A percentile compares a stretch with the other conserved stretches of the same genome.
phyloP scores from a whole-genome alignment of 768 basidiomycete species.

The Amyloporia xantha region DNA sequence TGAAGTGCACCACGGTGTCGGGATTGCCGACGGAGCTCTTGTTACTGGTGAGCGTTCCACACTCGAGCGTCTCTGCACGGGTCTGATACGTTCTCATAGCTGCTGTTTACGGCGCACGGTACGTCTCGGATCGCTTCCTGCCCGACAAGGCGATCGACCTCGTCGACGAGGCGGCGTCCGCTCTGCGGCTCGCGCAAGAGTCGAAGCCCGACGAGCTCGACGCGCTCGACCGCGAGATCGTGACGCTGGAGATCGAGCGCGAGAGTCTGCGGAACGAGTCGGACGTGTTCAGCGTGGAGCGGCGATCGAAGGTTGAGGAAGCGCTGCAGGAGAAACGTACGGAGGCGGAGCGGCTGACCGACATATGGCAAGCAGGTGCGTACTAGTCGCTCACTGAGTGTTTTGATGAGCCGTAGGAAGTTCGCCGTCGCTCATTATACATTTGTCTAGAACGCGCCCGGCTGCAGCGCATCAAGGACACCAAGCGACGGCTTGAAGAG shows the following conservation, averaged over 20 bases:
- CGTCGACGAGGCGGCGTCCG: conserved; percentile 88
- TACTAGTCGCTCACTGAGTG: conserved; percentile 1
- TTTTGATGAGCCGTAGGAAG: conserved; percentile 1
- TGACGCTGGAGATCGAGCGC: conserved; percentile 84
- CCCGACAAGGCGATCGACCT: conserved; percentile 92
- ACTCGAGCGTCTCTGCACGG: background rate
- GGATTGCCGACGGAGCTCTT: conserved; percentile 81
- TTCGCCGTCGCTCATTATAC: too few relatives aligned
- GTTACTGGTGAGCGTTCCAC: conserved; percentile 54
- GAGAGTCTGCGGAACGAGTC: conserved; percentile 86
- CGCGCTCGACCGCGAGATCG: conserved; percentile 71
- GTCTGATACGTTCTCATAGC: conserved; percentile 36
- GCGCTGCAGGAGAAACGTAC: conserved; percentile 54
- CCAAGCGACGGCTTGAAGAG: conserved; percentile 70
- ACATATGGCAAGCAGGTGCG: conserved; percentile 70
- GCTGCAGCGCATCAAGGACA: conserved; percentile 62
- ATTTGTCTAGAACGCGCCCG: conserved; percentile 61
- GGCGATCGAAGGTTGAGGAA: conserved; percentile 59
- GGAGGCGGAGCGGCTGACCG: conserved; percentile 53
- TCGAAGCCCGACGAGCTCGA: conserved; percentile 85
- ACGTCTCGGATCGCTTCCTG: conserved; percentile 81
- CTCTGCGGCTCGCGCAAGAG: conserved; percentile 82
- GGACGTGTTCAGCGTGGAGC: conserved; percentile 77
- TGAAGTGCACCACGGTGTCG: conserved; percentile 91
- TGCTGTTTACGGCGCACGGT: conserved; percentile 77